These are phyloP conservation scores for Penicillium psychrosexuale DNA, from an alignment of 2,329 filamentous ascomycete species.

Conservation along the genomic window DNA sequence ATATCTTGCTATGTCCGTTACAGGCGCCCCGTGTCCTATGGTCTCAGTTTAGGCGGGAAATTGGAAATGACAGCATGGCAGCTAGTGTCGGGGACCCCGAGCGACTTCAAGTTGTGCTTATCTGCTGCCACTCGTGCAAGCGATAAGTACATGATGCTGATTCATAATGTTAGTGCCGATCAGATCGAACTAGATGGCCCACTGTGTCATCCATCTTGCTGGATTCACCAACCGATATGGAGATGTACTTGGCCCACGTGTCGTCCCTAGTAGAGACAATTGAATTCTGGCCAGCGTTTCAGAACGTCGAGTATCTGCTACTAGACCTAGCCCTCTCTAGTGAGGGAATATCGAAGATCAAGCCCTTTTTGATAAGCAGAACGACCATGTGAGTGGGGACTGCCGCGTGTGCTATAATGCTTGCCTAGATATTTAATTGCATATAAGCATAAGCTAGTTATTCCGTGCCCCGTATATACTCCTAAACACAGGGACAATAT, in stretches of 20 bases:
- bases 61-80: slow-evolving; percentile 25
- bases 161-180: slow-evolving; percentile 21
- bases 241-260: slow-evolving; percentile 32
- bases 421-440: not conserved
- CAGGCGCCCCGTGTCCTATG: slow-evolving; percentile 22
- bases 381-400: slow-evolving; percentile 23
- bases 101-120: slow-evolving; percentile 6
- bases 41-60: slow-evolving; percentile 23
- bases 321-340: slow-evolving; percentile 22
- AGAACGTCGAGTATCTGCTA: slow-evolving; percentile 16
- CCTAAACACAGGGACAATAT: not conserved
- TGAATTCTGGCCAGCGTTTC: slow-evolving; percentile 23
- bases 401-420: slow-evolving; percentile 14
- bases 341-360: slow-evolving; percentile 58
- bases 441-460: not conserved
- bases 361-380: slow-evolving; percentile 43
- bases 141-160: slow-evolving; percentile 24
- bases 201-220: not conserved
- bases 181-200: slow-evolving; percentile 16
- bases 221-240: slow-evolving; percentile 25
- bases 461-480: not conserved
- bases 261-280: slow-evolving; percentile 31
- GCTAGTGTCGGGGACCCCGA: slow-evolving; percentile 17
- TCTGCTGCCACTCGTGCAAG: slow-evolving; percentile 14
- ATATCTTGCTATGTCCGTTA: slow-evolving; percentile 36